Evolutionary conservation across 176 grass and related monocot genomes (phyloP).

Genomic region (Eleusine indica): DNA sequence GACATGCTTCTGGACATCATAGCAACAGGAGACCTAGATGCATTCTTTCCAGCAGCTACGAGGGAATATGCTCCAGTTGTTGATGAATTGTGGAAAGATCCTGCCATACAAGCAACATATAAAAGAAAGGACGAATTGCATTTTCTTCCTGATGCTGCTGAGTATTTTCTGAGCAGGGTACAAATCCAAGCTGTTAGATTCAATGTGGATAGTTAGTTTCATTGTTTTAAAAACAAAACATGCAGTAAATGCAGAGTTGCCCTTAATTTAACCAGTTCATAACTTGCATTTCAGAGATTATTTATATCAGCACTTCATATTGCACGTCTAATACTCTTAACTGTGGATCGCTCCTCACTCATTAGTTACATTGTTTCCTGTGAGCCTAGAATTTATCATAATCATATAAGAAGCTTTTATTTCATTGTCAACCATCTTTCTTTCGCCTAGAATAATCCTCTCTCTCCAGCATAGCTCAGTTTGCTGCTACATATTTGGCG

Average conservation of each 20-base stretch:
- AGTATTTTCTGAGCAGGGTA: conserved; percentile 94
- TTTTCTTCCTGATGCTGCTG: conserved; percentile 90
- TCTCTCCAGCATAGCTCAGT: not conserved
- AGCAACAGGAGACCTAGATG: conserved; percentile 90
- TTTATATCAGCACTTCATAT: not conserved
- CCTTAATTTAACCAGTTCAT: conserved; percentile 14
- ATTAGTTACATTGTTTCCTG: not conserved
- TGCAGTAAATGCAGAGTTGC: not conserved
- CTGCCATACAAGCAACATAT: conserved; percentile 93
- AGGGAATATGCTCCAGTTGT: conserved; percentile 90
- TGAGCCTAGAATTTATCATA: not conserved
- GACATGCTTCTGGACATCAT: conserved; percentile 97
- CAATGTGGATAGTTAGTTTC: not conserved
- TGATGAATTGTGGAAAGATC: conserved; percentile 92
- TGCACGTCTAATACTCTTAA: not conserved
- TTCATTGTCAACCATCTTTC: not conserved
- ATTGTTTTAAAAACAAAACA: not conserved
- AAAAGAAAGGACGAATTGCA: conserved; percentile 87
- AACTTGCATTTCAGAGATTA: not conserved
- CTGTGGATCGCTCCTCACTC: not conserved
- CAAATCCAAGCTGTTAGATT: not conserved
- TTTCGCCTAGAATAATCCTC: conserved; percentile 3
- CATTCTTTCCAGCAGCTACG: conserved; percentile 92
- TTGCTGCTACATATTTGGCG: not conserved
- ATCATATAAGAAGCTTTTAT: not conserved